Evolutionary conservation across 257 asterid species (phyloP), one percentile per base, ranked within the genome.

Genomic region (Scutellaria barbata): DNA sequence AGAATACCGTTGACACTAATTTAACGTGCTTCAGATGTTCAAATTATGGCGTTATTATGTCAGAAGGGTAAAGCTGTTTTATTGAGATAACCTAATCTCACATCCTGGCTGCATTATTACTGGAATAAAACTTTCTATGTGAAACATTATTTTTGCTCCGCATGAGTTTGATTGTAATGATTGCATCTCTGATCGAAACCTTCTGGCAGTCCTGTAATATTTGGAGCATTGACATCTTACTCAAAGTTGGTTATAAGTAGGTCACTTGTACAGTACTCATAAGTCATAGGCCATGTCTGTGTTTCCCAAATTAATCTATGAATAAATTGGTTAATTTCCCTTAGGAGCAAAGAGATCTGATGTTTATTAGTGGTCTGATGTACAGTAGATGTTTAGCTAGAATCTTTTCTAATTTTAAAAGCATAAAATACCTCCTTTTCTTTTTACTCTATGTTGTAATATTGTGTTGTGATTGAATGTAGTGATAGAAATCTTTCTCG

Each of bases 151-250:
- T 7, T 52, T 60, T 20, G 22, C 22, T 67, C 58, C 47, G 8
- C 16, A 43, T 56, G 59, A 25, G 66, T 8, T n/a, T 64, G 35
- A 41, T 20, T 61, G 45, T 64, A 41, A 43, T 13, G 55, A 11
- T 48, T 46, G 69, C 68, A 47, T 71, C 45, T 5, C 64, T n/a
- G 35, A 17, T 71, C 30, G 17, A 25, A 25, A 18, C 33, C 13
- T 57, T 4, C 5, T 30, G 3, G 35, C 35, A 30, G 4, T 30
- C 35, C 35, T 30, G 35, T 30, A 30, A 30, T 30, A 30, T 30
- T 30, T 4, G 4, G 35, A 30, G 35, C 35, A 1, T 2, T 30
- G 35, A 30, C 35, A 2, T 30, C 5, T 30, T 30, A 30, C 35
- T 30, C 35, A 30, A 2, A 30, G 3, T 4, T 30, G 35, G 35